A percentile compares a stretch with the other conserved stretches of the same genome.
These are phyloP conservation scores for Acephala macrosclerotiorum DNA, from an alignment of 2,329 filamentous ascomycete species.

Conservation along the genomic window DNA sequence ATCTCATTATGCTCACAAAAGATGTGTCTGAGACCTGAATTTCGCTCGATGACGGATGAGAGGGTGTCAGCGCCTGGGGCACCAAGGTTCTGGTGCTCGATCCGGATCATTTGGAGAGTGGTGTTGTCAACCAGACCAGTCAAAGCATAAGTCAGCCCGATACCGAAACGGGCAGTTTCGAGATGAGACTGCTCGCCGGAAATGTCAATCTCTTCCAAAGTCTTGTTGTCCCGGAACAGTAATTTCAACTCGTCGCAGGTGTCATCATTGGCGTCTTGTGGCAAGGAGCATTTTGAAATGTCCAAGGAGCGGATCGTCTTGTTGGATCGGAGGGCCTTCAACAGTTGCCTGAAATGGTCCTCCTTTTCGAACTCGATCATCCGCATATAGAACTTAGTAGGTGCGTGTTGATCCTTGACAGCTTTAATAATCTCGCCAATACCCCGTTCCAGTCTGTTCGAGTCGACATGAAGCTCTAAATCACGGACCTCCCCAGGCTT, in stretches of 20 bases:
- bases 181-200: constrained; percentile 75
- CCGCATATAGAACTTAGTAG: constrained; percentile 69
- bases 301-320: constrained; percentile 69
- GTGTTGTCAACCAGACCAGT: constrained; percentile 69
- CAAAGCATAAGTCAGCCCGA: constrained; percentile 71
- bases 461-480: constrained; percentile 71
- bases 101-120: constrained; percentile 65
- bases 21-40: constrained; percentile 67
- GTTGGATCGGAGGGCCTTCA: constrained; percentile 68
- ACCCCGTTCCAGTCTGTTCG: constrained; percentile 56
- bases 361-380: constrained; percentile 65
- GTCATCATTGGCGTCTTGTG: constrained; percentile 71
- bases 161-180: constrained; percentile 74
- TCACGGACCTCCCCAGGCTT: constrained; percentile 57
- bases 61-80: constrained; percentile 74
- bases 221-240: constrained; percentile 73
- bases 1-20: constrained; percentile 78
- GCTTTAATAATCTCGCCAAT: constrained; percentile 59
- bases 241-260: constrained; percentile 69
- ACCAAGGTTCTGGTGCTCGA: constrained; percentile 74
- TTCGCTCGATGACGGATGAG: constrained; percentile 71
- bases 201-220: constrained; percentile 71
- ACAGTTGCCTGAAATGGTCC: constrained; percentile 62
- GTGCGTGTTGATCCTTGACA: constrained; percentile 60
- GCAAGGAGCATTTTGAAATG: constrained; percentile 74